Evolutionary conservation across 2,329 filamentous ascomycete species (phyloP).

Genomic region (Colletotrichum ledebouriae): DNA sequence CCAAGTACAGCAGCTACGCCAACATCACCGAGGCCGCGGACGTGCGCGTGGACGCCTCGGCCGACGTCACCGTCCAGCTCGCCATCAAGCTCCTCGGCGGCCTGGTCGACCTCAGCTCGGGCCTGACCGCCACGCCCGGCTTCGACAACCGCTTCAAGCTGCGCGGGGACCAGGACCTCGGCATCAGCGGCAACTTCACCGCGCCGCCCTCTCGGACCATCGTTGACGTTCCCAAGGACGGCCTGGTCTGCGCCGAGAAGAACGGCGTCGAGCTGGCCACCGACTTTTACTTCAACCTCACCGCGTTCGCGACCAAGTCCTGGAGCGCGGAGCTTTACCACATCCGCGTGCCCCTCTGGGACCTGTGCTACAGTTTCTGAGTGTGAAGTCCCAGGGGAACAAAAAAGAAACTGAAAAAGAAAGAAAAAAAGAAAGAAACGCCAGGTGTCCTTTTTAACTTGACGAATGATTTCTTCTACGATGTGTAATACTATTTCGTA

Average conservation of each 20-base stretch:
- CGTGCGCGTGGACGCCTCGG: slow-evolving; percentile 51
- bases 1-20: slow-evolving; percentile 52
- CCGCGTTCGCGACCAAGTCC: slow-evolving; percentile 47
- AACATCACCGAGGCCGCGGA: slow-evolving; percentile 51
- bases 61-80: slow-evolving; percentile 55
- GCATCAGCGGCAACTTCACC: slow-evolving; percentile 32
- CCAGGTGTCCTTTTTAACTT: background rate
- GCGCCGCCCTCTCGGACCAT: slow-evolving; percentile 5
- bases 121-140: slow-evolving; percentile 53
- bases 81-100: slow-evolving; percentile 53
- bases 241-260: slow-evolving; percentile 44
- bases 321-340: slow-evolving; percentile 46
- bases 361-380: slow-evolving; percentile 41
- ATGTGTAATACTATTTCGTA: slow-evolving; percentile 23
- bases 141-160: slow-evolving; percentile 54
- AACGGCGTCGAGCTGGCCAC: slow-evolving; percentile 46
- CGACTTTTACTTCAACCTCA: slow-evolving; percentile 48
- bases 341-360: slow-evolving; percentile 38
- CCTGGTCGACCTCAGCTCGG: slow-evolving; percentile 53
- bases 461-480: slow-evolving; percentile 8
- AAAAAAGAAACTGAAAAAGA: no score
- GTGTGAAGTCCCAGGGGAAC: background rate
- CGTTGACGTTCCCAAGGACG: slow-evolving; percentile 42
- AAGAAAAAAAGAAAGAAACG: no score
- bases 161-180: slow-evolving; percentile 46